These are phyloP conservation scores for Gynochthodes officinalis DNA, from an alignment of 257 asterid genomes.

Conservation along the genomic window DNA sequence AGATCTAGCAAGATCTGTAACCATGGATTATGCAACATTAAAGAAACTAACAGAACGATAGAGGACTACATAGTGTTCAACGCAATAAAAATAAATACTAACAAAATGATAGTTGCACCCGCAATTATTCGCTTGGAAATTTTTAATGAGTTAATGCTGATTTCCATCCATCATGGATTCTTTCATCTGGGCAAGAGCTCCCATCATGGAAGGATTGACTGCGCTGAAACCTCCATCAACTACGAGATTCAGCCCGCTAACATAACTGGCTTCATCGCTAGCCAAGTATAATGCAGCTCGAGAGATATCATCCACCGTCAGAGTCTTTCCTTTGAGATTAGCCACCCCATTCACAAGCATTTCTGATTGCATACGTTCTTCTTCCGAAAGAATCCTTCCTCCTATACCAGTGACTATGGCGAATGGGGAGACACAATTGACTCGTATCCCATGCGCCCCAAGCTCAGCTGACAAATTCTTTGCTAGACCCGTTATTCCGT, in stretches of 20 bases:
- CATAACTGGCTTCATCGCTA: slow-evolving; percentile 42
- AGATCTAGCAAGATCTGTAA: no score
- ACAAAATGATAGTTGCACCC: no score
- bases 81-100: no score
- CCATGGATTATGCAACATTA: no score
- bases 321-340: slow-evolving; percentile 7
- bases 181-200: not conserved
- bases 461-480: slow-evolving; percentile 41
- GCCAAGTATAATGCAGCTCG: slow-evolving; percentile 43
- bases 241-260: slow-evolving; percentile 48
- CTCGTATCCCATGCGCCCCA: slow-evolving; percentile 47
- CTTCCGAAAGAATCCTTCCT: not conserved
- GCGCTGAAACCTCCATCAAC: slow-evolving; percentile 54
- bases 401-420: slow-evolving; percentile 23
- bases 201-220: slow-evolving; percentile 34
- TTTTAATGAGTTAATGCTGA: not conserved
- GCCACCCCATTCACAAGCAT: not conserved
- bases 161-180: not conserved
- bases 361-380: not conserved
- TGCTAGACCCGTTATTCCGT: slow-evolving; percentile 38
- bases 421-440: slow-evolving; percentile 47
- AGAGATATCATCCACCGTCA: slow-evolving; percentile 37
- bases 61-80: no score
- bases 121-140: no score
- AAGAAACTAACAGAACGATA: no score